A percentile compares a stretch with the other conserved stretches of the same genome.
Conservation (phyloP, 164 flowering plant species). For the Stephania cephalantha region DNA sequence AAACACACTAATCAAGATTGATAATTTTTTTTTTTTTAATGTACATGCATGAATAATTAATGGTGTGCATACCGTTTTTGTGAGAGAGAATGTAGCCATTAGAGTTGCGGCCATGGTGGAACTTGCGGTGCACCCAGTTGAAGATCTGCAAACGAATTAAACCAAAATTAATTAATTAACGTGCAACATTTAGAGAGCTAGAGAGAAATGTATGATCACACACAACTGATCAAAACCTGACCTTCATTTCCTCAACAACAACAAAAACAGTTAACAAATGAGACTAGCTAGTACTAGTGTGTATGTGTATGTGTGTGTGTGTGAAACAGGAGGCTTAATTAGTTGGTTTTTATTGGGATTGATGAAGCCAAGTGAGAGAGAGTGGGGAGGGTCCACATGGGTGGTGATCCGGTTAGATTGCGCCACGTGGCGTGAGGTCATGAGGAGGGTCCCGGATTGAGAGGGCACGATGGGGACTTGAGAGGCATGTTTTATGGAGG, state of each 20-base stretch:
- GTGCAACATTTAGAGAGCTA: neutral
- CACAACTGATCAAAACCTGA: neutral
- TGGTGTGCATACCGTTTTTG: constrained; percentile 17
- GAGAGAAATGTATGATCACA: neutral
- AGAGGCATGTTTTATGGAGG: neutral
- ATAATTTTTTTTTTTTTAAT: too few species aligned
- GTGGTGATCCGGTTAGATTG: neutral
- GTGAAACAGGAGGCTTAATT: too few species aligned
- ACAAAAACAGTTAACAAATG: neutral
- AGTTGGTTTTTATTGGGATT: neutral
- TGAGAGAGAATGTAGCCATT: constrained; percentile 13
- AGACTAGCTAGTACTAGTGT: too few species aligned
- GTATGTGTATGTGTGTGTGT: too few species aligned
- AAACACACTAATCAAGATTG: too few species aligned
- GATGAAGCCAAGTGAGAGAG: neutral
- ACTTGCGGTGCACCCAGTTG: constrained; percentile 58
- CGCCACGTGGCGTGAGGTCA: neutral
- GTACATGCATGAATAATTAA: too few species aligned
- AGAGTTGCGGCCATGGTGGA: constrained; percentile 24
- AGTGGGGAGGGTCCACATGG: constrained; percentile 1
- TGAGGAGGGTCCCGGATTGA: neutral
- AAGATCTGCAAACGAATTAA: constrained; percentile 34
- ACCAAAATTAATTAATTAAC: neutral
- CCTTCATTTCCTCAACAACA: constrained; percentile 16
- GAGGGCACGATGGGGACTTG: neutral